Conservation (phyloP, 176 grass and related monocot genomes). For the bread wheat (Triticum aestivum) region DNA sequence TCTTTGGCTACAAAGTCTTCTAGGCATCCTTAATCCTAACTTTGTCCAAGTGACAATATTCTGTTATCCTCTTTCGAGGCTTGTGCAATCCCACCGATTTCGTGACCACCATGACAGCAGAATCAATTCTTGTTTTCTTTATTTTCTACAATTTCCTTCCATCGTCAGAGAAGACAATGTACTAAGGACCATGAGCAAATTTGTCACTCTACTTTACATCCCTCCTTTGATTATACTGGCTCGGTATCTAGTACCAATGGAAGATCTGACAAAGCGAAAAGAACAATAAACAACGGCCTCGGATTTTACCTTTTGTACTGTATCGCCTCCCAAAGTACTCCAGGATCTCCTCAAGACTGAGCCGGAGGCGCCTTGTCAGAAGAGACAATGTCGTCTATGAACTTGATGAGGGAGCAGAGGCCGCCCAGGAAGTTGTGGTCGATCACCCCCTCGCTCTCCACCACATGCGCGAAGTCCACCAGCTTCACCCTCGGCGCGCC, state of each 20-base stretch:
- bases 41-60: conserved; percentile 23
- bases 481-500: conserved; percentile 57
- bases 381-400: conserved; percentile 56
- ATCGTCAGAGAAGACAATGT: not conserved
- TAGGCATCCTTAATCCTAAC: conserved; percentile 9
- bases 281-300: not conserved
- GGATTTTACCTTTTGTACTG: conserved; percentile 24
- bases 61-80: conserved; percentile 6
- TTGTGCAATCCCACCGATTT: not conserved
- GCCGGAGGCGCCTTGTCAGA: not conserved
- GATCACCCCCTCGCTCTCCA: conserved; percentile 68
- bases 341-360: conserved; percentile 24
- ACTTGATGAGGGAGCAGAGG: conserved; percentile 77
- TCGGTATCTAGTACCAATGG: conserved; percentile 22
- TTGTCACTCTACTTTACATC: not conserved
- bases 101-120: not conserved
- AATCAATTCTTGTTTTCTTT: not conserved
- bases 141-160: too few species aligned
- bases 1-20: conserved; percentile 23
- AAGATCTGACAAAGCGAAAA: conserved; percentile 25
- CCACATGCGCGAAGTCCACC: conserved; percentile 82
- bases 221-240: not conserved
- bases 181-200: not conserved
- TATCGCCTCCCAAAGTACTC: not conserved
- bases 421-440: conserved; percentile 94